These are phyloP conservation scores for Saccharum officinarum DNA, from an alignment of 176 grass and related monocot genomes.

Conservation along the genomic window DNA sequence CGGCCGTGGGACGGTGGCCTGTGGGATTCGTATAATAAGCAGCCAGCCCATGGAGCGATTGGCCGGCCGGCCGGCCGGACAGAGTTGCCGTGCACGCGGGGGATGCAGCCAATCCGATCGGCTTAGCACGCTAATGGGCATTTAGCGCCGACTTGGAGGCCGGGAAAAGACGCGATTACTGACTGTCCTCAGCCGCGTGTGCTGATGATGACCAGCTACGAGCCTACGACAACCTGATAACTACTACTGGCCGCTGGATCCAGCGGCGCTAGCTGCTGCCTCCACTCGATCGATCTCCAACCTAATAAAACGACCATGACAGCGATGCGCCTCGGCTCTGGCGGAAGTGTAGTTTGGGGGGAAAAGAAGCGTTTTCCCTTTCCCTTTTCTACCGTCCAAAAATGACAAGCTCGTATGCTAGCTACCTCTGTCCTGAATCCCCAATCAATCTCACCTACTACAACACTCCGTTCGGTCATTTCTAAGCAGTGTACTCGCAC, in stretches of 20 bases:
- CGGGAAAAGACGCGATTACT: neutral
- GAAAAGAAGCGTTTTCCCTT: neutral
- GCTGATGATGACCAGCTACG: neutral
- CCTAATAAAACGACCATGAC: neutral
- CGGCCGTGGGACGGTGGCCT: neutral
- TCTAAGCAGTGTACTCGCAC: neutral
- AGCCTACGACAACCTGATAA: neutral
- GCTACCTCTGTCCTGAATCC: no score
- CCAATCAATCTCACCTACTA: neutral
- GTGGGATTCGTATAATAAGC: no score
- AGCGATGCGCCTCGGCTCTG: neutral
- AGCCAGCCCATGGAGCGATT: no score
- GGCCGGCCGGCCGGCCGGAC: no score
- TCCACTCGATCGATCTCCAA: neutral
- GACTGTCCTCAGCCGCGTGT: neutral
- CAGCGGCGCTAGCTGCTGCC: neutral
- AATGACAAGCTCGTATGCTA: neutral
- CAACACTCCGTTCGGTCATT: neutral
- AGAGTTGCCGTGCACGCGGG: no score
- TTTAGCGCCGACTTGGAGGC: neutral
- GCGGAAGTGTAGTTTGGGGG: neutral
- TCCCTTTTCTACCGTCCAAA: neutral
- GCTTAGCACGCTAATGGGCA: neutral
- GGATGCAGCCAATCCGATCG: neutral
- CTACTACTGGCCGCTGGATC: neutral